Percentiles rank a stretch among this genome's conserved stretches.
phyloP scores from a whole-genome alignment of 192 early-diverging fungal species.

The Haplosporangium gracile region DNA sequence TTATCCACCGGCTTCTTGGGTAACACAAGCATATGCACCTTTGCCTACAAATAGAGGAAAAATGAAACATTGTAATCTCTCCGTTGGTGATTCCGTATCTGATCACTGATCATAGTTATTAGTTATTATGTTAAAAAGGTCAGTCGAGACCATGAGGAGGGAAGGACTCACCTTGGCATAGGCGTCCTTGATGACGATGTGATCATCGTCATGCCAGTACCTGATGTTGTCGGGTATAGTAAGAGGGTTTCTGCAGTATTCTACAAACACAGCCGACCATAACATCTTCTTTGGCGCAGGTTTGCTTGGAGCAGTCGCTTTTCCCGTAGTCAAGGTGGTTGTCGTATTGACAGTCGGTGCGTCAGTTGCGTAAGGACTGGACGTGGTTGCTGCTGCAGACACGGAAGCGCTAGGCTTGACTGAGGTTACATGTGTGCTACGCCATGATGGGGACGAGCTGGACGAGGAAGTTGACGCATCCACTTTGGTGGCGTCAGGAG shows the following conservation, averaged over 20 bases:
- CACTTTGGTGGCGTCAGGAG: neutral
- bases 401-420: neutral
- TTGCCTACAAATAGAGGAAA: constrained; percentile 7
- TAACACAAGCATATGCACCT: constrained; percentile 65
- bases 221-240: constrained; percentile 48
- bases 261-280: constrained; percentile 16
- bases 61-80: constrained; percentile 9
- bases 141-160: too few species aligned
- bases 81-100: neutral
- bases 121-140: neutral
- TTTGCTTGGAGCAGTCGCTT: neutral
- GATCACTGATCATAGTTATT: neutral
- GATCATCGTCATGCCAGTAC: constrained; percentile 54
- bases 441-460: neutral
- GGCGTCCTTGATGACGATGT: constrained; percentile 66
- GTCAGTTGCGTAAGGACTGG: neutral
- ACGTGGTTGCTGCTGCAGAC: neutral
- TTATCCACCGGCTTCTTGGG: constrained; percentile 60
- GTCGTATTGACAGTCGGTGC: too few species aligned
- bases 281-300: neutral
- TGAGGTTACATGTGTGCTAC: neutral
- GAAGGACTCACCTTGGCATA: constrained; percentile 62
- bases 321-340: too few species aligned
- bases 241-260: constrained; percentile 60
- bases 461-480: neutral